Evolutionary conservation across 2,329 filamentous ascomycete species (phyloP), one percentile per base, ranked within the genome.

Genomic region (Onygenales sp.): DNA sequence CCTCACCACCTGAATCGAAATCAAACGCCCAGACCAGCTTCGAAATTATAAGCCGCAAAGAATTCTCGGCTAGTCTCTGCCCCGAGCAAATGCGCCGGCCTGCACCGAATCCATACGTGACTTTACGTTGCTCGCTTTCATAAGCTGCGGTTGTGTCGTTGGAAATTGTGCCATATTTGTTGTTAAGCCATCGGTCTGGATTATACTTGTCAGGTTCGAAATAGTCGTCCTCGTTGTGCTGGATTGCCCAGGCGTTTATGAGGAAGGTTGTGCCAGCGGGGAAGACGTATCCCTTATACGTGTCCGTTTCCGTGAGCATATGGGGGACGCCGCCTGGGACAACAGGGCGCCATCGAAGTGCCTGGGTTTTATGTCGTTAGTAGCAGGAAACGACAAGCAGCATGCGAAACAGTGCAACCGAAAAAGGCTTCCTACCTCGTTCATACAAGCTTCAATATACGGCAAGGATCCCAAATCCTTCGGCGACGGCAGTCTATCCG

Each of bases 181-280:
- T 56, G 17, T 59, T 53, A 32, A 64, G 17, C 62, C 61, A 68
- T 13, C 64, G 48, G 6, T 61, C 58, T 0, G 66, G 65, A 4
- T 60, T 49, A 49, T 66, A 64, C 4, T 37, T 13, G 10, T 45
- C 40, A 13, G 61, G 56, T 9, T 61, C 52, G 13, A 47, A 42
- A 49, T 57, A 64, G 27, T 51, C 54, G 7, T 42, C 40, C n/a
- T 61, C 56, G 33, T 62, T 56, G 44, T 55, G 56, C 46, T 62
- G 57, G 32, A 62, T 59, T 6, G 59, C 52, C 61, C 59, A 60
- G 42, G 49, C 9, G 14, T 60, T 58, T 2, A 53, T 51, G 42
- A 58, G 52, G 14, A 63, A 52, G 2, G 57, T 57, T 0, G 60
- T 60, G 1, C 60, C 58, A 36, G 57, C 58, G 13, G 62, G 61